Evolutionary conservation across 345 rosid species (phyloP), one percentile per base, ranked within the genome.

Genomic region (Cardamine occulta): DNA sequence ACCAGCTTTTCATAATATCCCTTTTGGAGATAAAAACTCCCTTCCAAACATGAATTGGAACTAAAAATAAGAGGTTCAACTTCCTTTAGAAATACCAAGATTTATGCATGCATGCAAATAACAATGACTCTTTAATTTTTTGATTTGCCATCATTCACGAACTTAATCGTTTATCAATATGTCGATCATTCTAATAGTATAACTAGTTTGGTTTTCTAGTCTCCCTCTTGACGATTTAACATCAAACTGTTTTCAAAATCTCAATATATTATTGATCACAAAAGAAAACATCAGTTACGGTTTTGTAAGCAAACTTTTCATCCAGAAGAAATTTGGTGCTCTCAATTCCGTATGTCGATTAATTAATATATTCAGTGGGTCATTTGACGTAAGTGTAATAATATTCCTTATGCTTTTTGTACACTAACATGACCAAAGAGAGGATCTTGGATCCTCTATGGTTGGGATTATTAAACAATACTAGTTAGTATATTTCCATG

Each of bases 321-420:
- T 39, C 32, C 13, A 61, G 4, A 61, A 61, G 4, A 39, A 14
- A 14, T 23, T 40, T 40, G 17, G 9, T 45, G 9, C 19, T n/a
- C 49, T 45, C 19, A 28, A 28, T 28, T 2, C 48, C 48, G 15
- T 5, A 61, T 61, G 49, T 61, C 49, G 6, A 7, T 23, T 31
- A 1, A 7, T 23, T 61, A 23, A 63, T 56, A 31, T 45, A 61
- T 47, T 72, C 40, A 62, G 76, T 72, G 53, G 62, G 44, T 72
- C 62, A 52, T 72, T 72, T 72, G 69, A 63, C 70, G 63, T 73
- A 7, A 29, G 65, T 52, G 49, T 39, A 51, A 28, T 73, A 40
- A 63, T 37, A 37, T 63, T 53, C 53, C 54, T 14, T 15, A 32
- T 45, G 57, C 64, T 65, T 64, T 74, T 56, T 4, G 57, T 42